Percentiles rank a stretch among this genome's conserved stretches.
phyloP scores from a whole-genome alignment of 179 eudicot genomes.

The Silene coronaria region DNA sequence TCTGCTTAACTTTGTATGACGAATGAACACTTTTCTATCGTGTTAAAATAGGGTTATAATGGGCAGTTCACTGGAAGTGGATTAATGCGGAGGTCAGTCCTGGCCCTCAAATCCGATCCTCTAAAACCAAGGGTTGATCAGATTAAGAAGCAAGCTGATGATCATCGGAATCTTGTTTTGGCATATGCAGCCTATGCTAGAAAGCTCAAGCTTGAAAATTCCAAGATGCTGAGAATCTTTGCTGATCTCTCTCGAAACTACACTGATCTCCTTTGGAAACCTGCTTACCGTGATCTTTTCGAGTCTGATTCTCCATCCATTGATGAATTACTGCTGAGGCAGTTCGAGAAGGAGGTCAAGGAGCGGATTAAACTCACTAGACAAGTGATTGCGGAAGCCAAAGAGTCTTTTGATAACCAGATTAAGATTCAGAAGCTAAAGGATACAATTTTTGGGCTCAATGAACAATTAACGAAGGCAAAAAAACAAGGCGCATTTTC shows the following conservation, averaged over 20 bases:
- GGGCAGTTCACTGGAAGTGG: slow-evolving; percentile 26
- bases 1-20: neutral
- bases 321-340: slow-evolving; percentile 53
- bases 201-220: slow-evolving; percentile 86
- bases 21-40: slow-evolving; percentile 9
- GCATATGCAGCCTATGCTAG: slow-evolving; percentile 91
- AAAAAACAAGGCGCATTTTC: slow-evolving; percentile 92
- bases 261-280: slow-evolving; percentile 55
- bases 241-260: slow-evolving; percentile 62
- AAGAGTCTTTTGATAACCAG: slow-evolving; percentile 82
- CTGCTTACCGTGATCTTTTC: slow-evolving; percentile 35
- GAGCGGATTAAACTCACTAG: slow-evolving; percentile 76
- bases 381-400: slow-evolving; percentile 69
- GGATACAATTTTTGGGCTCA: slow-evolving; percentile 65
- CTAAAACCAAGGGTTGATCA: slow-evolving; percentile 77
- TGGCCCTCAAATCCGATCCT: slow-evolving; percentile 81
- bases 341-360: slow-evolving; percentile 86
- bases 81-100: slow-evolving; percentile 43
- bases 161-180: slow-evolving; percentile 55
- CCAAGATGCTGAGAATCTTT: slow-evolving; percentile 65
- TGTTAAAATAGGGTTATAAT: slow-evolving; percentile 33
- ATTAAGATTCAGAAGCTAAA: slow-evolving; percentile 89
- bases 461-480: slow-evolving; percentile 72
- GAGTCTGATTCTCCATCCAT: slow-evolving; percentile 48
- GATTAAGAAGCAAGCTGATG: slow-evolving; percentile 78